Base-by-base conservation (phyloP, 1,139 yeast species). In the Candida sp. region DNA sequence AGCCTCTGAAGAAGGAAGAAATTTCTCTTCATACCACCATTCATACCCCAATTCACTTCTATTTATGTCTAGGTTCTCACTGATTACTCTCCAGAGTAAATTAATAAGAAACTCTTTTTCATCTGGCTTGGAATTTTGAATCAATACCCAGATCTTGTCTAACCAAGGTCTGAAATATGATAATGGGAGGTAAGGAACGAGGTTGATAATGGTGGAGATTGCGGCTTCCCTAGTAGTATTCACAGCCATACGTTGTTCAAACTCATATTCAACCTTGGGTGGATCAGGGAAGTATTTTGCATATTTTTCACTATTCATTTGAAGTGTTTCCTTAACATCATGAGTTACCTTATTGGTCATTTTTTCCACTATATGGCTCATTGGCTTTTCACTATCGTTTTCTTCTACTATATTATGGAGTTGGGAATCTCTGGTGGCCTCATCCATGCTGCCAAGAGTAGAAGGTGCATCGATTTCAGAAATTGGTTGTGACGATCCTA, bases 21-120 rank as follows among this genome's bases (percentile, higher is more conserved):
- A 44, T 41, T 53, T 53, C 2, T 41, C 48, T 37, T 57, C 61
- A 50, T 78, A 81, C 86, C 87, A 86, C 90, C 91, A 86, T 29
- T 66, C 62, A 44, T 82, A 76, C 3, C 84, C 93, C 34, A 82
- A 53, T 43, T 79, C 82, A 4, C 84, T 78, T 49, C 87, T 66
- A 49, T 79, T 79, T 45, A 82, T 67, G 50, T 83, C 87, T 48
- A 81, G 67, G 46, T 70, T 72, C 48, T 72, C 77, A 48, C 77
- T 69, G 12, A 74, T 43, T 1, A 69, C 65, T 45, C 62, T 66
- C 79, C 79, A 73, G 37, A 71, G 53, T 45, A 61, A 57, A 4
- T 49, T 50, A 2, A 49, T 45, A 46, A 73, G 60, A 41, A 62
- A 73, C 2, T 41, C 41, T 15, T 45, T 43, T 46, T 74, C 79